phyloP scores from a whole-genome alignment of 2,329 filamentous ascomycete species.

The Diaporthe vexans region DNA sequence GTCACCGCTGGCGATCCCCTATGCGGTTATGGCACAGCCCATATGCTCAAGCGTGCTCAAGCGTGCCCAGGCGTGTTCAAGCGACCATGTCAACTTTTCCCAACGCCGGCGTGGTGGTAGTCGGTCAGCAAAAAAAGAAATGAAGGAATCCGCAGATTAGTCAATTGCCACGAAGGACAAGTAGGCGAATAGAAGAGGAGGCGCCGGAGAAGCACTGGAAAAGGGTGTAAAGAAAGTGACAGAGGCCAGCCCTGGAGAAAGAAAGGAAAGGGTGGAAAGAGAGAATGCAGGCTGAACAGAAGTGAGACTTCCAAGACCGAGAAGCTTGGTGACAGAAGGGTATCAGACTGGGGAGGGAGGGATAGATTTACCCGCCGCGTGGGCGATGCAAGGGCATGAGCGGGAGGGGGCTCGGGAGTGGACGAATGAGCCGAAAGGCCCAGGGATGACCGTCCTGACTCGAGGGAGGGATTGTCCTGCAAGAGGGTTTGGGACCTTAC shows the following conservation, averaged over 20 bases:
- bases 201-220: conserved; percentile 3
- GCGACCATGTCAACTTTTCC: conserved; percentile 37
- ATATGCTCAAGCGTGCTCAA: conserved; percentile 20
- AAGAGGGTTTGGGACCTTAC: conserved; percentile 19
- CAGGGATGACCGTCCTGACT: conserved; percentile 29
- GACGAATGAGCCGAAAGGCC: conserved; percentile 29
- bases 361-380: conserved; percentile 38
- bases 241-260: conserved; percentile 41
- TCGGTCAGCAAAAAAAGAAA: not conserved
- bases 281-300: not conserved
- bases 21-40: conserved; percentile 21
- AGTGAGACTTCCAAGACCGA: conserved; percentile 39
- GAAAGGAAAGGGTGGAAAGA: conserved; percentile 7
- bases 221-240: conserved; percentile 22
- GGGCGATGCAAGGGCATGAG: conserved; percentile 13
- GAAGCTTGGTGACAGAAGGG: conserved; percentile 28
- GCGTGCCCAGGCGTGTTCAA: conserved; percentile 28
- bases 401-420: conserved; percentile 18
- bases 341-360: conserved; percentile 35
- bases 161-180: not conserved
- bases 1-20: conserved; percentile 24
- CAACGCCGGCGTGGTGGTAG: conserved; percentile 40
- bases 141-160: not conserved
- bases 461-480: conserved; percentile 35
- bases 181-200: not conserved